Evolutionary conservation across 2,329 filamentous ascomycete species (phyloP), one percentile per base, ranked within the genome.

Genomic region (Pleurostoma richardsiae): DNA sequence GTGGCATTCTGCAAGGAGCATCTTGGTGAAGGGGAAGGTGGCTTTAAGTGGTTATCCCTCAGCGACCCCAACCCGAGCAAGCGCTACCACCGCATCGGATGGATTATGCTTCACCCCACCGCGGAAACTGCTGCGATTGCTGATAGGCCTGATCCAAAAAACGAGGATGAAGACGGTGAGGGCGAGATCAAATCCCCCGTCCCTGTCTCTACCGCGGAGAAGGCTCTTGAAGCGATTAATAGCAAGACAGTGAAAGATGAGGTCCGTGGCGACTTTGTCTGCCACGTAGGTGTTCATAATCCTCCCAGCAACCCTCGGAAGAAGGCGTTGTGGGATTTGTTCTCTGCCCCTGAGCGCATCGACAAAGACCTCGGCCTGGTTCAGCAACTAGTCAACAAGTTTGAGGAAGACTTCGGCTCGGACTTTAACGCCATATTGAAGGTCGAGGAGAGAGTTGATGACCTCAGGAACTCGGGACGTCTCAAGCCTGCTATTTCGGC

Each of bases 41-140:
- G 92, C 3, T 96, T 94, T 72, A 95, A 92, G 62, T 97, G 92
- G 84, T 76, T 99, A 4, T 97, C 92, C 31, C 77, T 99, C 43
- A 96, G 91, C 55, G 94, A 99, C 59, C 94, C 94, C 0, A 99
- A 99, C 61, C 94, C 94, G 2, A 86, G 90, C 59, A 99, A 99
- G 71, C 87, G 95, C 53, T 99, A 91, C 60, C 94, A 99, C 63
- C 86, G 94, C 27, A 97, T 99, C 66, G 94, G 94, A 27, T 99
- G 95, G 92, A 95, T 99, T 50, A 94, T 97, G 79, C 77, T 99
- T 7, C 87, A 97, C 59, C 86, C 90, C 11, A 82, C 82, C 10
- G 76, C 86, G 1, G 88, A 95, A 47, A 74, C 78, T 27, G 69
- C 77, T 5, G 73, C 79, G 41, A 76, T 83, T 10, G 72, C 84